Evolutionary conservation across 1,284 basidiomycete genomes (phyloP).

Genomic region (Ceratorhiza oryzae-sativae): DNA sequence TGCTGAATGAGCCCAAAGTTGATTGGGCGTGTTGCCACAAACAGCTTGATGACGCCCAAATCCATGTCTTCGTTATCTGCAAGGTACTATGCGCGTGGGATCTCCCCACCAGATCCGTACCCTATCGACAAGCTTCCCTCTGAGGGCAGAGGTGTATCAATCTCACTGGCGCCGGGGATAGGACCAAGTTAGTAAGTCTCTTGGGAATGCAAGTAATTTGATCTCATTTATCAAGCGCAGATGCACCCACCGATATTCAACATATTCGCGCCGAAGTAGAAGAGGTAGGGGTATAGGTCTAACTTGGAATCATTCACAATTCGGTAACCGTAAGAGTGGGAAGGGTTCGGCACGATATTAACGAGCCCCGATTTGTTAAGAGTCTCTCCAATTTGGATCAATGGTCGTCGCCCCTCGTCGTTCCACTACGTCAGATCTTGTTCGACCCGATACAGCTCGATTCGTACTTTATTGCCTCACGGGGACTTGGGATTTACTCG

Average conservation of each 20-base stretch:
- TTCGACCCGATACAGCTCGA: background rate
- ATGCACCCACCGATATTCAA: constrained; percentile 52
- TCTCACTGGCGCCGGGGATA: background rate
- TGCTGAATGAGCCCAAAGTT: background rate
- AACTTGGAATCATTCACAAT: constrained; percentile 54
- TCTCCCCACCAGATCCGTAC: background rate
- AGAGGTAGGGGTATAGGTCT: constrained; percentile 59
- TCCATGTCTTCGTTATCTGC: background rate
- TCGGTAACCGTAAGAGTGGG: constrained; percentile 53
- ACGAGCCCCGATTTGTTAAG: constrained; percentile 52
- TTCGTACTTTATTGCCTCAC: background rate
- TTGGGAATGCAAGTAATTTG: background rate
- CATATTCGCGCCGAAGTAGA: constrained; percentile 58
- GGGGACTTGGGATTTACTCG: background rate
- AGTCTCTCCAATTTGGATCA: constrained; percentile 51
- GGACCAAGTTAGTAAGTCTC: background rate
- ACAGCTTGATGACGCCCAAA: constrained; percentile 22
- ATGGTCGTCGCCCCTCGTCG: constrained; percentile 49
- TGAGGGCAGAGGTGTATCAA: background rate
- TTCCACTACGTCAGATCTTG: constrained; percentile 56
- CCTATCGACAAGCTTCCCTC: background rate
- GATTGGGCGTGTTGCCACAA: background rate
- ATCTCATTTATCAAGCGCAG: background rate
- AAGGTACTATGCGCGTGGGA: background rate
- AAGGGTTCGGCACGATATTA: constrained; percentile 50